Evolutionary conservation across 2,329 filamentous ascomycete genomes (phyloP), one percentile per base, ranked within the genome.

Genomic region (Samsoniella hepiali): DNA sequence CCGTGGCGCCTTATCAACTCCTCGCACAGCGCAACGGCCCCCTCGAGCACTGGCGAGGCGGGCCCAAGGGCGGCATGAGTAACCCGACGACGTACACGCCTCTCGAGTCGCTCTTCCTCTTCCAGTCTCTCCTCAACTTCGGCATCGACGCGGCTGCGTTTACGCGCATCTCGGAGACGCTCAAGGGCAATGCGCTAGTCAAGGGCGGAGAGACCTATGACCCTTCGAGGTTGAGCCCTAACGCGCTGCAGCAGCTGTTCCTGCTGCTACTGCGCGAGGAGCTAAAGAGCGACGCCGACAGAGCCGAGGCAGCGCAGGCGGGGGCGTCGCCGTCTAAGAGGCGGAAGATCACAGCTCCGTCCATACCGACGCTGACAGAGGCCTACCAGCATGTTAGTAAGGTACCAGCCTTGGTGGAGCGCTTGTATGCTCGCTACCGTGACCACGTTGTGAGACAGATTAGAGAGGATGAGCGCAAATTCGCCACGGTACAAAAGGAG

Each of bases 61-160:
- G 77, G 77, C 76, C 75, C 73, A 74, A 80, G 79, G 32, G 44
- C 45, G 82, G 80, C 76, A 85, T 85, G 82, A 83, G 80, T 80
- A 76, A 77, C 72, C 75, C 77, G 76, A 82, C 86, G 73, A 81
- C 83, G 72, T 93, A 95, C 78, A 94, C 91, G 73, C 86, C 89
- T 69, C 90, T 96, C 81, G 93, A 96, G 83, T 90, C 89, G 72
- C 84, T 96, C 66, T 85, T 95, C 68, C 84, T 96, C 72, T 94
- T 95, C 79, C 91, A 94, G 77, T 89, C 88, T 65, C 83, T 96
- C 67, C 83, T 87, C 68, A 81, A 81, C 69, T 83, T 90, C 75
- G 90, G 90, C 72, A 80, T 87, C 68, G 84, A 87, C 68, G 79
- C 86, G 59, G 75, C 81, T 66, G 86, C 84, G 73, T 95, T 96